Percentiles rank a stretch among this genome's conserved stretches.
Conservation (phyloP, 2,329 filamentous ascomycete species). For the Emericellopsis cladophorae region DNA sequence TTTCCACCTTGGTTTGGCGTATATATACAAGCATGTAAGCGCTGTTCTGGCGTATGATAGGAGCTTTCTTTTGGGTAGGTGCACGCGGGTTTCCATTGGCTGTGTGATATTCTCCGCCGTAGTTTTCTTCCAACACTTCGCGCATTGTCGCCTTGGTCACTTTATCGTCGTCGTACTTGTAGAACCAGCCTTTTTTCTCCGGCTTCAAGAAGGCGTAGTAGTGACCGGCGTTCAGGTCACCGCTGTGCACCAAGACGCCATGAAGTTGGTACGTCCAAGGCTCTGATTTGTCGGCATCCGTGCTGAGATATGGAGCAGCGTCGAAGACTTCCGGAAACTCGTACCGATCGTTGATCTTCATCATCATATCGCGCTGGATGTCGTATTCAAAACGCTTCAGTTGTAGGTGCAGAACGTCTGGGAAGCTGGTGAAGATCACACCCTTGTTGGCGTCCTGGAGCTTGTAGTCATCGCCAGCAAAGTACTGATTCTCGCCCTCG, state of each 20-base stretch:
- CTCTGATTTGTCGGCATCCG: conserved; percentile 77
- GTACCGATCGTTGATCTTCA: conserved; percentile 93
- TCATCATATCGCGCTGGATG: conserved; percentile 90
- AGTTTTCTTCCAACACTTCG: conserved; percentile 94
- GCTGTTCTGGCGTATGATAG: conserved; percentile 58
- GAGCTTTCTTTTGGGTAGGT: conserved; percentile 39
- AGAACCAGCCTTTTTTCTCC: conserved; percentile 84
- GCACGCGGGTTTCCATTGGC: conserved; percentile 33
- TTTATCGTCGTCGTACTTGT: conserved; percentile 93
- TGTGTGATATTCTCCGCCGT: conserved; percentile 69
- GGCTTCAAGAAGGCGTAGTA: conserved; percentile 98
- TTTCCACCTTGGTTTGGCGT: conserved; percentile 71
- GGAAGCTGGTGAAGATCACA: conserved; percentile 92
- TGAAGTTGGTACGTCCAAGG: conserved; percentile 88
- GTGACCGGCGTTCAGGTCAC: conserved; percentile 91
- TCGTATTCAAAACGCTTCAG: conserved; percentile 98
- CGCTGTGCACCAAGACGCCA: conserved; percentile 90
- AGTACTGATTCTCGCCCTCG: conserved; percentile 97
- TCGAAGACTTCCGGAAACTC: conserved; percentile 80
- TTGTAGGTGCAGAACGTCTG: conserved; percentile 86
- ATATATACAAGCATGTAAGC: conserved; percentile 99
- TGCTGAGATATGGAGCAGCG: conserved; percentile 74
- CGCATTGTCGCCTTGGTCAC: conserved; percentile 88
- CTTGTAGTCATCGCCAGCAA: conserved; percentile 77
- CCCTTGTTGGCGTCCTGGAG: conserved; percentile 96